Evolutionary conservation across 768 basidiomycete genomes (phyloP).

Genomic region (Rickenella mellea): DNA sequence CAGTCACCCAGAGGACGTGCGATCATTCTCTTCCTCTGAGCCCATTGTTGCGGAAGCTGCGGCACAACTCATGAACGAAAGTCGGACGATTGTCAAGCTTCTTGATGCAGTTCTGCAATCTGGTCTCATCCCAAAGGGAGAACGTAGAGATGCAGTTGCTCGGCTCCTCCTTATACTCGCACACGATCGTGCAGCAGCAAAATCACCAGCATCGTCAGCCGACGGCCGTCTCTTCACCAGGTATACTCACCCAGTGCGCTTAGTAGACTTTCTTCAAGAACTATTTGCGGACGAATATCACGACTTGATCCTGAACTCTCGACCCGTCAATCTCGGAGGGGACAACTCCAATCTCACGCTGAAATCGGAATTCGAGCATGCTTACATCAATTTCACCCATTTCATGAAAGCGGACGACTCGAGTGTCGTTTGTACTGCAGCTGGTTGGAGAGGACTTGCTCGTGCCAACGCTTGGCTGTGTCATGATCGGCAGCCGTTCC

Average conservation of each 20-base stretch:
- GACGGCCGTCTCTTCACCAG: not conserved
- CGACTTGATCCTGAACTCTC: conserved; percentile 10
- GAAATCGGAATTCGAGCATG: conserved; percentile 14
- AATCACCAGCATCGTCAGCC: not conserved
- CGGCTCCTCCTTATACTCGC: conserved; percentile 17
- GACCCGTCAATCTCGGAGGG: conserved; percentile 15
- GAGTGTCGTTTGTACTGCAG: conserved; percentile 9
- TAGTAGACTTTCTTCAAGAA: conserved; percentile 14
- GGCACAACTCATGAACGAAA: not conserved
- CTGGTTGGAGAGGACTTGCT: conserved; percentile 14
- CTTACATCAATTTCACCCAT: conserved; percentile 22
- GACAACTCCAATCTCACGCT: conserved; percentile 2
- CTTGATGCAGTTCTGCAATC: not conserved
- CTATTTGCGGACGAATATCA: conserved; percentile 10
- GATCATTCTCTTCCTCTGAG: conserved; percentile 23
- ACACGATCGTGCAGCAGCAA: conserved; percentile 11
- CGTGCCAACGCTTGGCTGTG: conserved; percentile 18
- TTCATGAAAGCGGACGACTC: conserved; percentile 17
- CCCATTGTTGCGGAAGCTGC: conserved; percentile 26
- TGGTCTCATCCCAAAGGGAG: conserved; percentile 11
- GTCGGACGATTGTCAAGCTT: not conserved
- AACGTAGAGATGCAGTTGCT: conserved; percentile 16
- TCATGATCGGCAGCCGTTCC: conserved; percentile 4
- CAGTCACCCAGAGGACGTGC: conserved; percentile 13
- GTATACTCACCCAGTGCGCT: conserved; percentile 12